A percentile compares a stretch with the other conserved stretches of the same genome.
Conservation (phyloP, 2,329 filamentous ascomycete species). For the Dothidotthia symphoricarpi region DNA sequence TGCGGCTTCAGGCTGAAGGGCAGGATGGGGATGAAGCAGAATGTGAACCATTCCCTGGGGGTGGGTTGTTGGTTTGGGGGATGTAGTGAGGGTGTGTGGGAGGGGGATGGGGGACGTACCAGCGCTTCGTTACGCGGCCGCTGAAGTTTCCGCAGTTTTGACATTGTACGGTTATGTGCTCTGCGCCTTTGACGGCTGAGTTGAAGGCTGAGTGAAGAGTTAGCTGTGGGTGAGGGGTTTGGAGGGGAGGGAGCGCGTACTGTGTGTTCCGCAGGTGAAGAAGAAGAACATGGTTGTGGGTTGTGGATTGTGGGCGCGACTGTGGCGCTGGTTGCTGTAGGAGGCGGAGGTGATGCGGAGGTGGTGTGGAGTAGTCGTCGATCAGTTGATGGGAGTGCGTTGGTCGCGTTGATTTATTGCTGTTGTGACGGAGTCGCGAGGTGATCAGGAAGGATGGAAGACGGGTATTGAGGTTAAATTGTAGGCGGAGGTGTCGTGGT, state of each 20-base stretch:
- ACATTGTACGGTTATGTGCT: slow-evolving; percentile 52
- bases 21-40: slow-evolving; percentile 73
- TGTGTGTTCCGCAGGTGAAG: slow-evolving; percentile 53
- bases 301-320: background rate
- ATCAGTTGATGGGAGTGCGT: slow-evolving; percentile 4
- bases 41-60: slow-evolving; percentile 67
- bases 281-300: slow-evolving; percentile 46
- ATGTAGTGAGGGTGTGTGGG: background rate
- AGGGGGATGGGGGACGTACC: slow-evolving; percentile 32
- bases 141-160: slow-evolving; percentile 54
- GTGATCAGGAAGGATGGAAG: background rate
- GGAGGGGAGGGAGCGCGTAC: slow-evolving; percentile 27
- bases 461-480: slow-evolving; percentile 1
- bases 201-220: slow-evolving; percentile 45
- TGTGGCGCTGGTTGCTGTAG: background rate
- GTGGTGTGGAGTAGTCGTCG: slow-evolving; percentile 5
- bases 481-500: slow-evolving; percentile 1
- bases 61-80: background rate
- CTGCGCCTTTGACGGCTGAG: slow-evolving; percentile 47
- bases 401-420: background rate
- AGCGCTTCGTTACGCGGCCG: slow-evolving; percentile 48
- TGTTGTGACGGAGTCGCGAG: background rate
- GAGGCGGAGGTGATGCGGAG: slow-evolving; percentile 5
- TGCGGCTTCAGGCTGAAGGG: slow-evolving; percentile 61
- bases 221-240: background rate